Evolutionary conservation across 495 filamentous ascomycete species (phyloP).

Genomic region (Penicillium coprophilum): DNA sequence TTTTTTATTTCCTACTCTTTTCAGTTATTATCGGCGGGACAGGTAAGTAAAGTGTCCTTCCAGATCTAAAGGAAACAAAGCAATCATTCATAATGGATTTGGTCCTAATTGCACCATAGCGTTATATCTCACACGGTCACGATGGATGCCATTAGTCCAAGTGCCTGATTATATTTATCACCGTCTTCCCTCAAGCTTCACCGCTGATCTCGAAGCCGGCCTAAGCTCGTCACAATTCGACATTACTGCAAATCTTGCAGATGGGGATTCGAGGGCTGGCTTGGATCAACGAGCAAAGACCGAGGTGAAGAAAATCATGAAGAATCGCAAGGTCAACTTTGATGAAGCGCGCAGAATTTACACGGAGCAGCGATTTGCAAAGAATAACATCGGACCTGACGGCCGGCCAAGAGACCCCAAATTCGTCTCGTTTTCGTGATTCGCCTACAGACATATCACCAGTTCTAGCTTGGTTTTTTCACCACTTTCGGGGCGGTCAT

Average conservation of each 20-base stretch:
- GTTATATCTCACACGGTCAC: slow-evolving; percentile 75
- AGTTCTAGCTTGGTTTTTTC: background rate
- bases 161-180: slow-evolving; percentile 67
- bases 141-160: slow-evolving; percentile 67
- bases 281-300: slow-evolving; percentile 75
- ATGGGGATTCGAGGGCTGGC: slow-evolving; percentile 72
- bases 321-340: slow-evolving; percentile 68
- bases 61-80: background rate
- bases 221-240: slow-evolving; percentile 80
- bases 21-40: slow-evolving; percentile 60
- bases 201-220: slow-evolving; percentile 78
- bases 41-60: slow-evolving; percentile 40
- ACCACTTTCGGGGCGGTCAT: background rate
- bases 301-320: slow-evolving; percentile 88
- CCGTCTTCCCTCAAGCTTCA: slow-evolving; percentile 71
- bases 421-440: slow-evolving; percentile 86
- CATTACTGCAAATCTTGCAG: slow-evolving; percentile 71
- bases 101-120: slow-evolving; percentile 38
- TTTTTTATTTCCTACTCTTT: slow-evolving; percentile 74
- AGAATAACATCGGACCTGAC: slow-evolving; percentile 84
- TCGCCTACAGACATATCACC: background rate
- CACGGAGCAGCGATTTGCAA: slow-evolving; percentile 78
- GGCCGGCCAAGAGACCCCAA: slow-evolving; percentile 89
- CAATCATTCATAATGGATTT: slow-evolving; percentile 1
- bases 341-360: slow-evolving; percentile 88